These are phyloP conservation scores for Candida ascalaphidarum DNA, from an alignment of 805 yeast species.

Conservation along the genomic window DNA sequence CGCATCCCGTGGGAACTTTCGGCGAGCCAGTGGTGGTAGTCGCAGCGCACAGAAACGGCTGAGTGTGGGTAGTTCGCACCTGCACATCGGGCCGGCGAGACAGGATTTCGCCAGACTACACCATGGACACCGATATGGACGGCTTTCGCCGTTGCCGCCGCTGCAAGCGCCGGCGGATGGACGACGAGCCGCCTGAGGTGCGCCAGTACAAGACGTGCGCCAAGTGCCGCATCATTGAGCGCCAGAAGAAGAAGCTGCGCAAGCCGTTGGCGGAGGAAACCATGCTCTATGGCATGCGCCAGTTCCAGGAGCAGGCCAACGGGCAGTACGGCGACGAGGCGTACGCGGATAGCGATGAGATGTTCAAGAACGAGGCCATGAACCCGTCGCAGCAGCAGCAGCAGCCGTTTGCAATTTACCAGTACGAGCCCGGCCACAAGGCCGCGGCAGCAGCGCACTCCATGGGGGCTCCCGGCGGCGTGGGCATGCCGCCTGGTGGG, in stretches of 20 bases:
- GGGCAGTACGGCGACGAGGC: slow-evolving; percentile 5
- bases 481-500: not conserved
- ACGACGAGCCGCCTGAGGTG: slow-evolving; percentile 49
- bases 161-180: slow-evolving; percentile 47
- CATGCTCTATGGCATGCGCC: slow-evolving; percentile 32
- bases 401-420: too few species aligned
- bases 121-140: too few species aligned
- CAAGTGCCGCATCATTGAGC: slow-evolving; percentile 48
- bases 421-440: slow-evolving; percentile 3
- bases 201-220: slow-evolving; percentile 51
- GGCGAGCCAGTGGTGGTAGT: too few species aligned
- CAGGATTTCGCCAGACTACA: not conserved
- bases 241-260: slow-evolving; percentile 34
- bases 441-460: slow-evolving; percentile 1
- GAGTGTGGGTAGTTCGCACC: too few species aligned
- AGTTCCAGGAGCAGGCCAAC: slow-evolving; percentile 7
- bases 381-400: too few species aligned
- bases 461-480: not conserved
- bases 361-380: too few species aligned
- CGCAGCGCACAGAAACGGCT: too few species aligned
- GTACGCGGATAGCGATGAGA: too few species aligned
- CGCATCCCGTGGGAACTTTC: too few species aligned
- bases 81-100: too few species aligned
- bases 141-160: slow-evolving; percentile 41
- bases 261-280: slow-evolving; percentile 40